Base-by-base conservation (phyloP, 768 basidiomycete species). In the Cystofilobasidium macerans region DNA sequence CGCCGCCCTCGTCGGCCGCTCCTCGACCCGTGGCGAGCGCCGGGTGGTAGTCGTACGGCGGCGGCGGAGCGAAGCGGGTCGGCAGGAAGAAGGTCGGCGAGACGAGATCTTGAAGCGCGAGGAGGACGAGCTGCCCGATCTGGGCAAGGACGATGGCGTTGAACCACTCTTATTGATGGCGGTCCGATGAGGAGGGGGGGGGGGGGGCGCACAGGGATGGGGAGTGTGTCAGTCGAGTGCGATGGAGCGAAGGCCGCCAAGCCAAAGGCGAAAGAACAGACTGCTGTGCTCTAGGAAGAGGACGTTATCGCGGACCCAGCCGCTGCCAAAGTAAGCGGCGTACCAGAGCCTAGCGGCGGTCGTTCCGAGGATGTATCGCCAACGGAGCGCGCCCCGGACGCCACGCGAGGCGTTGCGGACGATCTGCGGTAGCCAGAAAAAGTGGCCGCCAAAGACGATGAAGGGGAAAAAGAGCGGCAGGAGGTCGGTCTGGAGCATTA, bases 361-460 rank as follows among this genome's bases (percentile, higher is more conserved):
- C 13, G 45, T 36, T 0, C 66, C 66, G 12, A 68, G 9, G 24
- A 68, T 36, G 24, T 68, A 68, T 22, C 61, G 38, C 66, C 66
- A 68, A 13, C 53, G 26, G 35, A 68, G 57, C 11, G 61, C 61
- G 9, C 56, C 14, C 14, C 53, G 42, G 7, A 36, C 62, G 14
- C 59, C 54, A 11, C 53, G 53, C 42, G 24, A 13, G 24, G 61
- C 66, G 36, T 57, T 62, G 16, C 66, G 40, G 0, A 45, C 35
- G 60, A 68, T 68, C 20, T 68, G 66, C 20, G 66, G 66, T 26
- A 68, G 13, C 61, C 61, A 62, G 61, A 62, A 68, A 20, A 35
- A 33, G 40, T 62, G 61, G 26, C 42, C 24, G 33, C 22, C 18
- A 48, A 68, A 68, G 53, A 68, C 7, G 53, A 68, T 32, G 47